phyloP scores from a whole-genome alignment of 73 alveolate genomes.

The Uronychia setigera region DNA sequence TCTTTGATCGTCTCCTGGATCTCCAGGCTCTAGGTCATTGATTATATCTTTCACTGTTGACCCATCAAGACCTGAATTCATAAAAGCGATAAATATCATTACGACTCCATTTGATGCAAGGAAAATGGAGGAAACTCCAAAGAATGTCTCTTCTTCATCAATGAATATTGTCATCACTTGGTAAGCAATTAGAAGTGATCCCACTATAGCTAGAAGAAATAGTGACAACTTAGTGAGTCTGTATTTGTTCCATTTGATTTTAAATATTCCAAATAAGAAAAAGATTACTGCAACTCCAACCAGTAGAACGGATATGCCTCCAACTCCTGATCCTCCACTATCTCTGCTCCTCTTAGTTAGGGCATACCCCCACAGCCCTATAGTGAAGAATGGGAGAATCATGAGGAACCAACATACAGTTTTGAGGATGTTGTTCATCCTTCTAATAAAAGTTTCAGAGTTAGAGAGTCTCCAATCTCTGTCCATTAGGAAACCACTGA shows the following conservation, averaged over 20 bases:
- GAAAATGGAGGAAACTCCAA: constrained; percentile 63
- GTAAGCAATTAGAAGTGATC: constrained; percentile 33
- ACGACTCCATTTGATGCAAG: constrained; percentile 56
- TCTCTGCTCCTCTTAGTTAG: constrained; percentile 25
- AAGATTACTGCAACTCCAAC: constrained; percentile 48
- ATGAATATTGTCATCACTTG: constrained; percentile 41
- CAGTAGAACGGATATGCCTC: constrained; percentile 50
- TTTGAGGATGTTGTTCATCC: constrained; percentile 27
- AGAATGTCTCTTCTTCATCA: constrained; percentile 37
- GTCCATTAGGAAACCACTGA: constrained; percentile 30
- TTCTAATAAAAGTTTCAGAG: constrained; percentile 13
- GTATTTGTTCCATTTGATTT: constrained; percentile 61
- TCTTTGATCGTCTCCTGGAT: constrained; percentile 24
- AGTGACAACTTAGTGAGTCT: constrained; percentile 25
- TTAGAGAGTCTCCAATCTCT: constrained; percentile 45
- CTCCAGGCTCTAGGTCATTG: constrained; percentile 28
- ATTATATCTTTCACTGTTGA: constrained; percentile 43
- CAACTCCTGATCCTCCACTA: constrained; percentile 1
- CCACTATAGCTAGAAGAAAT: constrained; percentile 14
- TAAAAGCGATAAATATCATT: constrained; percentile 33
- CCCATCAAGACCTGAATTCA: constrained; percentile 34
- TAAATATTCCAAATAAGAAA: constrained; percentile 48
- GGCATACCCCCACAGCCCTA: constrained; percentile 51
- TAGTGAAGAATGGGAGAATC: constrained; percentile 31
- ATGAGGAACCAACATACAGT: constrained; percentile 43